Base-by-base conservation (phyloP, 257 asterid species). In the Gynochthodes officinalis region DNA sequence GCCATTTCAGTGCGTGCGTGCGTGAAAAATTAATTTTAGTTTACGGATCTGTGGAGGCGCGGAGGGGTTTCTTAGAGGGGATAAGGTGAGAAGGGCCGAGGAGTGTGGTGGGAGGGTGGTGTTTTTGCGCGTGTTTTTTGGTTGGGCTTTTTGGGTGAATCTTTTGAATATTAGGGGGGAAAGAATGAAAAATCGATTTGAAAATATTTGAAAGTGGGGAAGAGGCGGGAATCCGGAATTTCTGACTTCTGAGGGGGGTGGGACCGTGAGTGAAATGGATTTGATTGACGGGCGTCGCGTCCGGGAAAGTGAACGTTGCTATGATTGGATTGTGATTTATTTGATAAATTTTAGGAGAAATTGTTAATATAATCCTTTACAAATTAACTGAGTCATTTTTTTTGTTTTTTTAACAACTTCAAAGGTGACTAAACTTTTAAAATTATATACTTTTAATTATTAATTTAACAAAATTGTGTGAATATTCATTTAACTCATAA, bases 161-260 rank as follows among this genome's bases (percentile, higher is more conserved):
- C 3, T 48, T 48, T 48, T 48, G 53, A 48, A 16, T 12, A 7
- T n/a, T n/a, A n/a, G n/a, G n/a, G n/a, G n/a, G n/a, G n/a, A n/a
- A n/a, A n/a, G n/a, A n/a, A 2, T 13, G 0, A 48, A 48, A 15
- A 60, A 66, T 58, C 28, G 23, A 16, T 30, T 28, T 0, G 13
- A 12, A 25, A 33, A 44, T 0, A 2, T 13, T 72, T 44, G 25
- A 12, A 60, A 72, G 33, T 21, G 12, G 52, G 46, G 35, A 2
- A 30, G n/a, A 4, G 76, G 76, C 69, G 76, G 76, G 76, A 72
- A 72, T 3, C n/a, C 76, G 61, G 69, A 72, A 60, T 30, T 30
- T 12, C n/a, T 39, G 46, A n/a, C n/a, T n/a, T n/a, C n/a, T n/a
- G n/a, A n/a, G n/a, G n/a, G n/a, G n/a, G n/a, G n/a, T n/a, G 48